Evolutionary conservation across 305 asterid genomes (phyloP), one percentile per base, ranked within the genome.

Genomic region (Andrographis paniculata): DNA sequence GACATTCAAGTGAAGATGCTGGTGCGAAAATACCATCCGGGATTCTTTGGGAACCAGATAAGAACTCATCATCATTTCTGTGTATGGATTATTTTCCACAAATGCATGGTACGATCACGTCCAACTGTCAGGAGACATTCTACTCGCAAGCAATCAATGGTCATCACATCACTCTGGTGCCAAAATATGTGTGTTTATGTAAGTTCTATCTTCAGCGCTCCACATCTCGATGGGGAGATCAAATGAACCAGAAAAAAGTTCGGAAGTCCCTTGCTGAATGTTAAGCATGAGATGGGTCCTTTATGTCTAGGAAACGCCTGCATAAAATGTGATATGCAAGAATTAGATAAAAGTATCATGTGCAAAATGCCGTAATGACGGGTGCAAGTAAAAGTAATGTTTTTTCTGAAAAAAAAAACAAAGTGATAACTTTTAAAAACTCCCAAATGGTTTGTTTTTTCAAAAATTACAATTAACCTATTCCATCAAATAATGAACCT

Each of bases 11-110:
- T 41, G 95, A 78, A 37, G 94, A 62, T 14, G 88, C 91, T 23
- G 95, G 76, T 56, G 95, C 92, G 51, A 87, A 72, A 71, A 91
- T 53, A 87, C 49, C 60, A 87, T 65, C 59, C 83, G 99, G 52
- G 89, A 80, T 69, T 83, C 96, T 74, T 91, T 96, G 0, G 96
- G 95, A 46, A 91, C 95, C 99, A n/a, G n/a, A n/a, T n/a, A n/a
- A n/a, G n/a, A n/a, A n/a, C n/a, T n/a, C n/a, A n/a, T n/a, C n/a
- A 28, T 13, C 37, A 21, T 58, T 38, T 44, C 23, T 8, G 37
- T 20, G 43, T 47, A 43, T 18, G 20, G 17, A 61, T 64, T 76
- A 91, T 96, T 96, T 91, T 84, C 79, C 85, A 91, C 53, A 87
- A 72, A 64, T 81, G 99, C 94, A 87, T 83, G 56, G 95, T 80